These are phyloP conservation scores for Colletotrichum sublineola DNA, from an alignment of 2,329 filamentous ascomycete genomes.

Conservation along the genomic window DNA sequence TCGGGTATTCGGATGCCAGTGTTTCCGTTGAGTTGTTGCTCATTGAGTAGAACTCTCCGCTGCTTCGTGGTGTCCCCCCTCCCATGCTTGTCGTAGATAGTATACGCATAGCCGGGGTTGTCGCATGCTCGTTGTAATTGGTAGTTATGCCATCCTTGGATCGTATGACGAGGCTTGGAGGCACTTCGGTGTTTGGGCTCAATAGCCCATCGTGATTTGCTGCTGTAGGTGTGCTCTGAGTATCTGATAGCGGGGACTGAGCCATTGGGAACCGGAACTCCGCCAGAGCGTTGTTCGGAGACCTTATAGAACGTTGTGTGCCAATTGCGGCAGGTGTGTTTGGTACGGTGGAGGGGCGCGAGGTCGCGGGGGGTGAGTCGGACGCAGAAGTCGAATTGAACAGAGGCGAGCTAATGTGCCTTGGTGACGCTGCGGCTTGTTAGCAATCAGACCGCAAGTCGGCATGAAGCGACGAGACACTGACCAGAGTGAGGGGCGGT, in stretches of 20 bases:
- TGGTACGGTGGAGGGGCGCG: slow-evolving; percentile 59
- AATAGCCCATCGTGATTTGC: slow-evolving; percentile 55
- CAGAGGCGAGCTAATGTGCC: slow-evolving; percentile 63
- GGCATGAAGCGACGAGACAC: slow-evolving; percentile 39
- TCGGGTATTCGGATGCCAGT: slow-evolving; percentile 86
- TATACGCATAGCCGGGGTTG: slow-evolving; percentile 74
- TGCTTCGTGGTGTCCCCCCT: slow-evolving; percentile 86
- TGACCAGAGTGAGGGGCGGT: slow-evolving; percentile 56
- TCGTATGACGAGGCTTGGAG: slow-evolving; percentile 52
- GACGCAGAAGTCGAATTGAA: slow-evolving; percentile 69
- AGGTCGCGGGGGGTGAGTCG: slow-evolving; percentile 58
- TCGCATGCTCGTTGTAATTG: slow-evolving; percentile 67
- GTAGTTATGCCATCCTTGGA: slow-evolving; percentile 61
- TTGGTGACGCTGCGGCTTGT: slow-evolving; percentile 50
- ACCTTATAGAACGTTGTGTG: slow-evolving; percentile 56
- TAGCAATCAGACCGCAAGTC: not conserved
- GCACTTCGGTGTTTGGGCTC: slow-evolving; percentile 52
- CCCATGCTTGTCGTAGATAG: slow-evolving; percentile 82
- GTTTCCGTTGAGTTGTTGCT: slow-evolving; percentile 98
- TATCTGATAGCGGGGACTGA: slow-evolving; percentile 56
- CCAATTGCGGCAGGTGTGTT: slow-evolving; percentile 58
- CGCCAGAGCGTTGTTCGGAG: slow-evolving; percentile 60
- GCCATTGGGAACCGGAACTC: slow-evolving; percentile 70
- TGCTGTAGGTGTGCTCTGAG: slow-evolving; percentile 47
- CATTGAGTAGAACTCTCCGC: slow-evolving; percentile 92